Percentiles rank a stretch among this genome's conserved stretches.
Conservation (phyloP, 2,329 filamentous ascomycete genomes). For the Xylaria sp. region DNA sequence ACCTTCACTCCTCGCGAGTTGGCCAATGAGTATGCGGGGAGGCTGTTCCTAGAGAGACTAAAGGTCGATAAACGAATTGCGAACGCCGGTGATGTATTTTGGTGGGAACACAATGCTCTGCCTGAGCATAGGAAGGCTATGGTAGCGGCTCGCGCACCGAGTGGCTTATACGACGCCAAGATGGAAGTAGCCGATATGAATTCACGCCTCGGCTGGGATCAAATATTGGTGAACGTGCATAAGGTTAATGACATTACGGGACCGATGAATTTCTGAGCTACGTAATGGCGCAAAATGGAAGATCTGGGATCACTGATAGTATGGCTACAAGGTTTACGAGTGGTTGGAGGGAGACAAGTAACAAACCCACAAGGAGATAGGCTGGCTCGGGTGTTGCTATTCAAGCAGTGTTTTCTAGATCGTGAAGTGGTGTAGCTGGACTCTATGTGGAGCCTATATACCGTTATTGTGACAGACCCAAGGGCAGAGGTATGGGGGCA, state of each 20-base stretch:
- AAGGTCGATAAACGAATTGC: slow-evolving; percentile 20
- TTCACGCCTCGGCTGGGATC: slow-evolving; percentile 30
- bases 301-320: too few species aligned
- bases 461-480: too few species aligned
- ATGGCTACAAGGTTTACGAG: too few species aligned
- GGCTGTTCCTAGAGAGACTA: slow-evolving; percentile 27
- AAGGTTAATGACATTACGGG: slow-evolving; percentile 31
- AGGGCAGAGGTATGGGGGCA: too few species aligned
- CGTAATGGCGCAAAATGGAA: not conserved
- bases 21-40: slow-evolving; percentile 32
- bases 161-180: slow-evolving; percentile 22
- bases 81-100: slow-evolving; percentile 22
- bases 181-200: slow-evolving; percentile 30
- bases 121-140: slow-evolving; percentile 22
- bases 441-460: too few species aligned
- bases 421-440: too few species aligned
- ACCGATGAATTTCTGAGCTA: slow-evolving; percentile 32
- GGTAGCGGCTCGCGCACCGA: not conserved
- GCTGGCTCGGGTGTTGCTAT: too few species aligned
- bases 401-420: too few species aligned
- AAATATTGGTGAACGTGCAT: slow-evolving; percentile 30
- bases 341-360: too few species aligned
- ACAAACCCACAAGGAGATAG: too few species aligned
- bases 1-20: slow-evolving; percentile 31
- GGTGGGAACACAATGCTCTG: slow-evolving; percentile 29